Base-by-base conservation (phyloP, 129 eudicot genomes). In the Apium graveolens region DNA sequence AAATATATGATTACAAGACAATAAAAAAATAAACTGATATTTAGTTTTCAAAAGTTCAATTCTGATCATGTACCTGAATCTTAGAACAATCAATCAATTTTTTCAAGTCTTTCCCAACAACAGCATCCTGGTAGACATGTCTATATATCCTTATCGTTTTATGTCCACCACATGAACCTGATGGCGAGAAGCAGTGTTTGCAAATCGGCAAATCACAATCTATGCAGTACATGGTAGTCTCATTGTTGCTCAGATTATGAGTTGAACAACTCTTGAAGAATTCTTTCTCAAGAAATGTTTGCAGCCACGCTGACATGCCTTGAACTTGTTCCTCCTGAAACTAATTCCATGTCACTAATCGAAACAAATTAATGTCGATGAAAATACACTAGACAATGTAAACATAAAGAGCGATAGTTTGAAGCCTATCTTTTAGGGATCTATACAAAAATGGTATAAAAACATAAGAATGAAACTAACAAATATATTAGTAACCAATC, bases 41-140 rank as follows among this genome's bases (percentile, higher is more conserved):
- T 5, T 20, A 20, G 27, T 53, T 20, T 53, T 53, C 0, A 21
- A 53, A 11, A 53, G 11, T 53, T 53, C 21, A 53, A 6, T 53
- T 53, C 62, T 53, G 11, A 53, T 53, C 62, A 53, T 53, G 62
- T 53, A 53, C 62, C 62, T 49, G 60, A 49, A 49, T 49, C 60
- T 49, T 49, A n/a, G 60, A 49, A 49, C n/a, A 87, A 73, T 93
- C 88, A 24, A 89, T 77, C 35, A 83, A 76, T 3, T 12, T 35
- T 73, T 75, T 81, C 65, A 93, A 87, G 68, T 89, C 83, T 20
- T 26, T 45, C 0, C 82, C 83, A 60, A 84, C 83, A 5, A 93
- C 94, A 27, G 89, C 97, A 46, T 85, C 94, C 78, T 87, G 81
- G 66, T 85, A 81, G 66, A 85, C 88, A 78, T 87, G 94, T 9